Conservation (phyloP, 768 basidiomycete species). For the Mycena sanguinolenta region DNA sequence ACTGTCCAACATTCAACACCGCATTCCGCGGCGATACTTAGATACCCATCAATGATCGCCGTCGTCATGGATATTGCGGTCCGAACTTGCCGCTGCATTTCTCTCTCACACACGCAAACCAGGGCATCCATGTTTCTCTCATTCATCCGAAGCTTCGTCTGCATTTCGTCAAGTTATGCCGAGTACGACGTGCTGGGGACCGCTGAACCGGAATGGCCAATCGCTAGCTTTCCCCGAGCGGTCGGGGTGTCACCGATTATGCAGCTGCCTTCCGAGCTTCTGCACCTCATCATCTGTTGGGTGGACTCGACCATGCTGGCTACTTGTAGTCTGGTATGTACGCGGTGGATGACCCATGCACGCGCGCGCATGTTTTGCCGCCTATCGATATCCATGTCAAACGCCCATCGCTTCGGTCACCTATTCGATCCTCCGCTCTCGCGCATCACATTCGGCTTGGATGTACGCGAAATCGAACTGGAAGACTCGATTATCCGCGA, state of each 20-base stretch:
- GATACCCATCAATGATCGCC: background rate
- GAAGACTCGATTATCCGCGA: constrained; percentile 19
- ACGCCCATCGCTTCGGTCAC: constrained; percentile 27
- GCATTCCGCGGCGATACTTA: background rate
- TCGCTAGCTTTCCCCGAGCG: background rate
- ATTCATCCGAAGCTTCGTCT: constrained; percentile 19
- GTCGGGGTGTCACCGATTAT: constrained; percentile 6
- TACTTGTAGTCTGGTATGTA: constrained; percentile 27
- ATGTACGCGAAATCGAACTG: constrained; percentile 29
- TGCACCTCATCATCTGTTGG: constrained; percentile 20
- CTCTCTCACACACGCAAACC: background rate
- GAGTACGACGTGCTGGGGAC: constrained; percentile 13
- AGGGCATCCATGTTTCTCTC: constrained; percentile 23
- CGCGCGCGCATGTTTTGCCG: constrained; percentile 20
- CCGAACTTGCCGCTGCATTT: background rate
- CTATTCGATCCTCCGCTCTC: constrained; percentile 5
- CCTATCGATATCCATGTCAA: constrained; percentile 21
- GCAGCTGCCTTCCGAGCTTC: constrained; percentile 17
- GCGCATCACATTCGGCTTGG: constrained; percentile 6
- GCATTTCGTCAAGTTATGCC: background rate
- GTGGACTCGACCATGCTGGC: constrained; percentile 27
- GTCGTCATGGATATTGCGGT: background rate
- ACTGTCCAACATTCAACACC: background rate
- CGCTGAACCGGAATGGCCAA: constrained; percentile 3
- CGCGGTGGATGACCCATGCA: constrained; percentile 12